Conservation (phyloP, 1,139 yeast species). For the Blastobotrys capitulatus region DNA sequence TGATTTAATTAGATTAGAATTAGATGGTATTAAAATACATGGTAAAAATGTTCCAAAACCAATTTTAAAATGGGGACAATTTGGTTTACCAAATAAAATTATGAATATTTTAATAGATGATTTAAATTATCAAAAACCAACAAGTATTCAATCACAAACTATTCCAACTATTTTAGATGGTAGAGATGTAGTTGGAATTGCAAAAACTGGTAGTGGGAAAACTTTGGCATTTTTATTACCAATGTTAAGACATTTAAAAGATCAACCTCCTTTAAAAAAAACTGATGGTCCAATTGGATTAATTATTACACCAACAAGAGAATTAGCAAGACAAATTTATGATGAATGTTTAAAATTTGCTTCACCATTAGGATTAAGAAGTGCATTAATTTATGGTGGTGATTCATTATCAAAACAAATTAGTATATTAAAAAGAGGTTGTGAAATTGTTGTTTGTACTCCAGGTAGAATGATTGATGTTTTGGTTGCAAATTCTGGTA, state of each 20-base stretch:
- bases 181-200: constrained; percentile 85
- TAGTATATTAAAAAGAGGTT: constrained; percentile 70
- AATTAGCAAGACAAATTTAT: constrained; percentile 78
- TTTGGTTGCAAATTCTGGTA: constrained; percentile 76
- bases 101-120: constrained; percentile 45
- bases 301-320: constrained; percentile 88
- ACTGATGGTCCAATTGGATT: constrained; percentile 76
- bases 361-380: constrained; percentile 43
- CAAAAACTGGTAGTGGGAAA: constrained; percentile 96
- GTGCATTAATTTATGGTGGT: constrained; percentile 93
- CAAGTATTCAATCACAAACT: constrained; percentile 89
- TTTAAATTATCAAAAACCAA: constrained; percentile 58
- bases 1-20: constrained; percentile 44
- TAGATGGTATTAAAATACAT: constrained; percentile 60
- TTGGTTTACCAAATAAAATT: constrained; percentile 64
- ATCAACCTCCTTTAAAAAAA: constrained; percentile 51
- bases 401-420: constrained; percentile 79
- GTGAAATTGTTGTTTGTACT: constrained; percentile 83
- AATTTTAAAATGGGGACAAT: constrained; percentile 69
- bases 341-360: constrained; percentile 62
- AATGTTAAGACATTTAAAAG: constrained; percentile 72
- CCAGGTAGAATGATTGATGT: constrained; percentile 95
- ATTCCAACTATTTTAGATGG: constrained; percentile 90
- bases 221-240: constrained; percentile 87
- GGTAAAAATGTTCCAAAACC: constrained; percentile 64